Conservation (phyloP, 1,139 yeast genomes). For the Suhomyces bokatorum region DNA sequence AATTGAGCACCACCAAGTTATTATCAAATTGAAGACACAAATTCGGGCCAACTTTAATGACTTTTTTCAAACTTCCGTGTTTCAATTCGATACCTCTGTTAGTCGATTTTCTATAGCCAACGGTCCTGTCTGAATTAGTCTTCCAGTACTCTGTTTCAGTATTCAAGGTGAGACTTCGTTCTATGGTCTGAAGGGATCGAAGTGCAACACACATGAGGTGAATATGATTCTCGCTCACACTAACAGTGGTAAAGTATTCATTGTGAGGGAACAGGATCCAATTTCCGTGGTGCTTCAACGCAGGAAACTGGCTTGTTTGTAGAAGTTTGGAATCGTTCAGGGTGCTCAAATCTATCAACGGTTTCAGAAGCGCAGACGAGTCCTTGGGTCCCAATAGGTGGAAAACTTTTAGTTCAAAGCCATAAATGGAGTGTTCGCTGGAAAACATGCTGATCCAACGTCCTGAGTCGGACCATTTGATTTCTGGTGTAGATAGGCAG, state of each 20-base stretch:
- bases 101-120: slow-evolving; percentile 1
- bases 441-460: slow-evolving; percentile 37
- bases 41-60: neutral
- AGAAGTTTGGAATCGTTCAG: neutral
- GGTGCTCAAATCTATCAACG: slow-evolving; percentile 1
- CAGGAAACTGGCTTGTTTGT: neutral
- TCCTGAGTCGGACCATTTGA: slow-evolving; percentile 38
- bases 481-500: slow-evolving; percentile 19
- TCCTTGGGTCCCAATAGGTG: slow-evolving; percentile 25
- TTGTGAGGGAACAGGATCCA: slow-evolving; percentile 8
- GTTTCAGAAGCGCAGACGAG: neutral
- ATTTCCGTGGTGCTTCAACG: slow-evolving; percentile 2
- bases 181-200: slow-evolving; percentile 20
- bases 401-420: slow-evolving; percentile 32
- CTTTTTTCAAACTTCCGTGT: neutral
- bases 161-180: slow-evolving; percentile 4
- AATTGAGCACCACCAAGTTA: neutral
- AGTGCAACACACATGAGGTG: slow-evolving; percentile 22
- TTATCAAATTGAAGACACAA: slow-evolving; percentile 2
- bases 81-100: neutral
- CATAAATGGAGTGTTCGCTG: slow-evolving; percentile 26
- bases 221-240: slow-evolving; percentile 13
- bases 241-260: slow-evolving; percentile 21
- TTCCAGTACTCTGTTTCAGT: slow-evolving; percentile 3
- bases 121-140: neutral